A percentile compares a stretch with the other conserved stretches of the same genome.
Conservation (phyloP, 192 early-diverging fungal genomes). For the Backusella luteola region DNA sequence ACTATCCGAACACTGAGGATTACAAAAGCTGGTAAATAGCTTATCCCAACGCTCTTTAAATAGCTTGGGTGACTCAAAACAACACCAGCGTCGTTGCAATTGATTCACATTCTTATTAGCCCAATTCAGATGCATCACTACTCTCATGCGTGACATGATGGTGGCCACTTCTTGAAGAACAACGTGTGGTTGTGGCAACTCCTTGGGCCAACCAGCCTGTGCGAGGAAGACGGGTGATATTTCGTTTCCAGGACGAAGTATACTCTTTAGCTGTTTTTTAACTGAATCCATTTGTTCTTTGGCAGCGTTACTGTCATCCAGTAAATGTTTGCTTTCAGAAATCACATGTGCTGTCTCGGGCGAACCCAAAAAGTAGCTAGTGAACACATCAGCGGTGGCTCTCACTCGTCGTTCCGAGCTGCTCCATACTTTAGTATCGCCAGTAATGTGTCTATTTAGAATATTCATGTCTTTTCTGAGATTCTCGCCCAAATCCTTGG, state of each 20-base stretch:
- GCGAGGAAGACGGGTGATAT: conserved; percentile 18
- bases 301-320: conserved; percentile 93
- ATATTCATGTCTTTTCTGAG: conserved; percentile 89
- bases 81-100: conserved; percentile 87
- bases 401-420: conserved; percentile 87
- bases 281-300: conserved; percentile 92
- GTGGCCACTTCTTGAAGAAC: conserved; percentile 69
- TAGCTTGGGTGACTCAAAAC: conserved; percentile 77
- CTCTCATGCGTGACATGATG: conserved; percentile 62
- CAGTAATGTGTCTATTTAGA: conserved; percentile 82
- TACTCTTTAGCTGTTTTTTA: conserved; percentile 63
- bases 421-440: conserved; percentile 83
- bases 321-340: conserved; percentile 81
- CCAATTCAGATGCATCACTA: conserved; percentile 81
- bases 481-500: conserved; percentile 88
- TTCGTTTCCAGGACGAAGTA: conserved; percentile 41
- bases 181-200: conserved; percentile 36
- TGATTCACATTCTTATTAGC: conserved; percentile 45
- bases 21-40: conserved; percentile 84
- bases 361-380: conserved; percentile 61
- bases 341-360: conserved; percentile 60
- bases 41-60: conserved; percentile 98
- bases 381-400: conserved; percentile 79
- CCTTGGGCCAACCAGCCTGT: conserved; percentile 40
- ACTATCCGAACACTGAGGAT: conserved; percentile 30